Evolutionary conservation across 331 rosid genomes (phyloP), one percentile per base, ranked within the genome.

Genomic region (Spiraea crenata): DNA sequence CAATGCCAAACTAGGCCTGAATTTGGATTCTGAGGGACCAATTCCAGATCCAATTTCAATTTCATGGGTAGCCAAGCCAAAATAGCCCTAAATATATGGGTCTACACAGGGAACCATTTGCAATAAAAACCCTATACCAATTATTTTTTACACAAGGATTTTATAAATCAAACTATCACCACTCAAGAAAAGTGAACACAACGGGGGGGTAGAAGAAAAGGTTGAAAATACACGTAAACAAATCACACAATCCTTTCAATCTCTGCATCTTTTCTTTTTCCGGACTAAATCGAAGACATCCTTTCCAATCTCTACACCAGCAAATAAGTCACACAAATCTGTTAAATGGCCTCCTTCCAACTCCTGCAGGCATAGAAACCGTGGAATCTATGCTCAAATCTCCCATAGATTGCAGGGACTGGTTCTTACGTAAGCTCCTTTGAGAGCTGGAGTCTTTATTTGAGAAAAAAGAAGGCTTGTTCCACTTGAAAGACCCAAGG

Each of bases 161-260:
- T n/a, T 25, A 58, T 25, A 65, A 84, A 85, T 81, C 90, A 84
- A 84, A 73, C 87, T 84, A 83, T 82, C 79, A 80, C 78, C 85
- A 74, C 77, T 45, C 49, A 56, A 61, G 59, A 76, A 76, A 57
- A 74, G 76, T 70, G 76, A 81, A 60, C 76, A 82, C 54, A 83
- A 79, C 78, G 16, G 71, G 37, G 76, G 67, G 42, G 74, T n/a
- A 41, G 16, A 71, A 40, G 47, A 76, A 68, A 80, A 67, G 55
- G 75, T 83, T 69, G 15, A 75, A 82, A 82, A 75, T 25, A 82
- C 63, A 67, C 45, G 67, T 77, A 71, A 74, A 44, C 45, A 82
- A 84, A 80, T 95, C 99, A 95, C 96, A 87, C 99, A 83, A 91
- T 95, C 83, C 95, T 91, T 67, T 90, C 95, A 56, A 83, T 83